A percentile compares a stretch with the other conserved stretches of the same genome.
These are phyloP conservation scores for Pseudogymnoascus sp. DNA, from an alignment of 2,329 filamentous ascomycete genomes.

Conservation along the genomic window DNA sequence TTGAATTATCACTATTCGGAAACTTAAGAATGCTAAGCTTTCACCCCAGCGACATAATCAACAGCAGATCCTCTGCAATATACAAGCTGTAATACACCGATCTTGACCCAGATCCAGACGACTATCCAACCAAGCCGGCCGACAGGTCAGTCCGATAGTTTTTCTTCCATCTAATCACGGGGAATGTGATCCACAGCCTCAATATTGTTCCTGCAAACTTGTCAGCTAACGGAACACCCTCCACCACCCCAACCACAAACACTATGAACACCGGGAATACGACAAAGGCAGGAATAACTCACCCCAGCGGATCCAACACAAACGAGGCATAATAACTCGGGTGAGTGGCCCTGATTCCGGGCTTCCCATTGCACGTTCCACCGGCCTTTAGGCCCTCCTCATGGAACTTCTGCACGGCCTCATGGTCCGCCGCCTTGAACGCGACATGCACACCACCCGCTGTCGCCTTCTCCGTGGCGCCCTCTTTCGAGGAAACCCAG, in stretches of 20 bases:
- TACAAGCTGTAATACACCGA: background rate
- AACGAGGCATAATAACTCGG: slow-evolving; percentile 1
- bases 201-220: background rate
- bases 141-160: background rate
- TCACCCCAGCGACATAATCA: background rate
- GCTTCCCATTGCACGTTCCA: background rate
- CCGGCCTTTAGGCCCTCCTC: background rate
- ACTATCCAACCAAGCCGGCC: background rate
- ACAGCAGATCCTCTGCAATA: background rate
- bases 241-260: background rate
- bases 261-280: background rate
- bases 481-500: background rate
- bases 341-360: background rate
- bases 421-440: background rate
- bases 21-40: background rate
- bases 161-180: background rate
- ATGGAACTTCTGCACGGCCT: background rate
- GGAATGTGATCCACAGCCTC: background rate
- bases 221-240: background rate
- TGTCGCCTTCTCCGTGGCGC: background rate
- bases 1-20: background rate
- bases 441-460: background rate
- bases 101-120: background rate
- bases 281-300: background rate
- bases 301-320: background rate